phyloP scores from a whole-genome alignment of 306 rosid genomes.

The Citrullus mucosospermus region DNA sequence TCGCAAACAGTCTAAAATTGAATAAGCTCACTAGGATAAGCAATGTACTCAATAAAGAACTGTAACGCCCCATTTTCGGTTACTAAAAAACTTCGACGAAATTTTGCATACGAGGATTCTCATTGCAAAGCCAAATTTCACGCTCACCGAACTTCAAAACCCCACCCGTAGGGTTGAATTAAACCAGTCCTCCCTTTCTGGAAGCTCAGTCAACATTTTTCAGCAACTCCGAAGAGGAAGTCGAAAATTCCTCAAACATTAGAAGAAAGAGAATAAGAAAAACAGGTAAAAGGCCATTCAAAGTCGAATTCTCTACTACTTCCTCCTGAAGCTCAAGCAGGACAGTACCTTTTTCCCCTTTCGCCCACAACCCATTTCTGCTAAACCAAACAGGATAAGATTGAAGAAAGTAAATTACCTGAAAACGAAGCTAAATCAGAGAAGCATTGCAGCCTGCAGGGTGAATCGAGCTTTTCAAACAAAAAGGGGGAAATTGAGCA shows the following conservation, averaged over 20 bases:
- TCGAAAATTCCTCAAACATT: neutral
- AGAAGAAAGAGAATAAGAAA: neutral
- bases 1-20: neutral
- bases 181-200: neutral
- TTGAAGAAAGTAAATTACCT: constrained; percentile 25
- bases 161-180: neutral
- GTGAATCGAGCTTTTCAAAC: constrained; percentile 6
- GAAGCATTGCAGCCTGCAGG: constrained; percentile 21
- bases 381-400: constrained; percentile 19
- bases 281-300: neutral
- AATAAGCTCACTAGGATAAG: neutral
- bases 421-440: constrained; percentile 19
- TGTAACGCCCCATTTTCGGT: neutral
- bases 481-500: constrained; percentile 10
- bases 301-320: neutral
- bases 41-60: neutral
- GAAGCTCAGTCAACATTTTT: neutral
- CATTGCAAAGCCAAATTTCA: neutral
- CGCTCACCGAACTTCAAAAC: neutral
- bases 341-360: neutral
- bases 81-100: neutral
- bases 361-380: neutral
- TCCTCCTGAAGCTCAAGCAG: neutral
- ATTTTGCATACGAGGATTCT: neutral
- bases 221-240: neutral